phyloP scores from a whole-genome alignment of 23 red algal genomes.

The Pyropia haitanensis region DNA sequence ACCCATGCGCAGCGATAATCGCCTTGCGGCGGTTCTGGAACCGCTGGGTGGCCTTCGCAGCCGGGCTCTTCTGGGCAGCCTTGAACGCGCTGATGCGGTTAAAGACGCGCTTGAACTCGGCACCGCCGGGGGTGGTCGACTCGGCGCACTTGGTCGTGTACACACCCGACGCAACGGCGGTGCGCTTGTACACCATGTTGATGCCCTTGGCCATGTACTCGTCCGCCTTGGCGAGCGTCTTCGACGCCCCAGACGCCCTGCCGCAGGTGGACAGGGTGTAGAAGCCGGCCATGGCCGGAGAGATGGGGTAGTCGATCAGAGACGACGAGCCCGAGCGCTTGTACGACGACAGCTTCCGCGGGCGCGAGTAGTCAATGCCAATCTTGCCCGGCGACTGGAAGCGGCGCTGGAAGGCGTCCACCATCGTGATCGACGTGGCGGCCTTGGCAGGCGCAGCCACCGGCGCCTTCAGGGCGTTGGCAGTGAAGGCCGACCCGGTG shows the following conservation, averaged over 20 bases:
- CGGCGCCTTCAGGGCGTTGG: conserved; percentile 9
- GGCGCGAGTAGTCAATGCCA: conserved; percentile 57
- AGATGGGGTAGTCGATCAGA: conserved; percentile 37
- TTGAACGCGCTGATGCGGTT: background rate
- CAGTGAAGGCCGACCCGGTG: conserved; percentile 35
- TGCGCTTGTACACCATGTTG: background rate
- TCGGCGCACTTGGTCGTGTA: conserved; percentile 68
- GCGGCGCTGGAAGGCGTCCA: conserved; percentile 59
- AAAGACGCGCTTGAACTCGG: background rate
- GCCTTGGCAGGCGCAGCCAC: background rate
- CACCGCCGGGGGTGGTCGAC: conserved; percentile 15
- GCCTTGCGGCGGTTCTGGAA: background rate
- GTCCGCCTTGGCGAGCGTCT: conserved; percentile 31
- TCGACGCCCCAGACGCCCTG: conserved; percentile 9
- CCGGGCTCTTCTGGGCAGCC: conserved; percentile 7
- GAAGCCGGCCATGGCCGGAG: conserved; percentile 38
- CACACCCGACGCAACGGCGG: conserved; percentile 1
- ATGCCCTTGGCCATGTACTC: conserved; percentile 3
- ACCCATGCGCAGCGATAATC: conserved; percentile 2
- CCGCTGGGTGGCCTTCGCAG: background rate
- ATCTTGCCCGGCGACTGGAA: conserved; percentile 52
- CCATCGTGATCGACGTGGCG: conserved; percentile 18
- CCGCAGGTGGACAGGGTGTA: conserved; percentile 57
- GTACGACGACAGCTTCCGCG: conserved; percentile 51
- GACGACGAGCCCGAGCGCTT: conserved; percentile 29